Evolutionary conservation across 2,329 filamentous ascomycete genomes (phyloP).

Genomic region (Penicillium sp.): DNA sequence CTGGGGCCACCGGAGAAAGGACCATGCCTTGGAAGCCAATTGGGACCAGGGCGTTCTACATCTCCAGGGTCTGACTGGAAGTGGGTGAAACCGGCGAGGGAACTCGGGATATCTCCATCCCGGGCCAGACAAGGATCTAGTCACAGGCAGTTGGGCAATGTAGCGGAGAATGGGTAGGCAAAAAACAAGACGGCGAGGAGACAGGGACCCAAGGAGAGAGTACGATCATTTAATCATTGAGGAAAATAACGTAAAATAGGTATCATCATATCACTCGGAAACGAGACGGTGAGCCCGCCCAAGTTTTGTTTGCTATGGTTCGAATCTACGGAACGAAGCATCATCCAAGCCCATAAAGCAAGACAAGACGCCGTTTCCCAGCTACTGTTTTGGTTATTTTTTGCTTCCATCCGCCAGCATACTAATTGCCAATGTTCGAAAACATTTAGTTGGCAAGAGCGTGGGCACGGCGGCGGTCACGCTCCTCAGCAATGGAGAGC

Average conservation of each 20-base stretch:
- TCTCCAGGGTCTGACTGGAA: neutral
- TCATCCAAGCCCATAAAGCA: conserved; percentile 36
- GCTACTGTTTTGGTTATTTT: conserved; percentile 28
- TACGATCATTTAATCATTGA: conserved; percentile 27
- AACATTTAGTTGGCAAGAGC: conserved; percentile 50
- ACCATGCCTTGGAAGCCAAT: too few relatives aligned
- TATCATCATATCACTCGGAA: conserved; percentile 33
- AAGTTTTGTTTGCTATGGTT: conserved; percentile 33
- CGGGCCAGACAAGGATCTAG: neutral
- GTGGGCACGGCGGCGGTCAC: conserved; percentile 87
- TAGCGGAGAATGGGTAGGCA: neutral
- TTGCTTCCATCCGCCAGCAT: conserved; percentile 14
- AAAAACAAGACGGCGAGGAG: neutral
- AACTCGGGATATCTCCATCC: neutral
- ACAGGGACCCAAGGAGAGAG: conserved; percentile 3
- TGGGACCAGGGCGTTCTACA: neutral
- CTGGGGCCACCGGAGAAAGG: too few relatives aligned
- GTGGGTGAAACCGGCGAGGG: neutral
- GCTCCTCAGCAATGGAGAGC: conserved; percentile 98
- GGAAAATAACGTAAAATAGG: conserved; percentile 28
- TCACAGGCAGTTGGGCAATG: neutral
- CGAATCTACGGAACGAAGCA: conserved; percentile 32
- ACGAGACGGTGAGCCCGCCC: conserved; percentile 25
- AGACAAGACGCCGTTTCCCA: conserved; percentile 37
- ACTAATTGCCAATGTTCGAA: conserved; percentile 21